Evolutionary conservation across 1,139 yeast genomes (phyloP), one percentile per base, ranked within the genome.

Genomic region (Arxiozyma telluris): DNA sequence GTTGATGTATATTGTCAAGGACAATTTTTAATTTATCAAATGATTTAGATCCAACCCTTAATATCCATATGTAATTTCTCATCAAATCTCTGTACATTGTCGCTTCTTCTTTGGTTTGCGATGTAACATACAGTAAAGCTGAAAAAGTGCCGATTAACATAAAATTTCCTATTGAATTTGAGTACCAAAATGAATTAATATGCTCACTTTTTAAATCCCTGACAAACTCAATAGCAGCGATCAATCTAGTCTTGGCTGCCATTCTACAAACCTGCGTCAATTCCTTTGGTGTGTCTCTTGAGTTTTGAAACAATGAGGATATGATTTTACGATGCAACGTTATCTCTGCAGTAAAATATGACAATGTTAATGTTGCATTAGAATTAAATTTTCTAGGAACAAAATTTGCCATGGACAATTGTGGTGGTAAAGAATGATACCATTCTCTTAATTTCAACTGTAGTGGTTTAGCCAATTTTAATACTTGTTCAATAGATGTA

Each of bases 111-210:
- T 76, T 69, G 3, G 78, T 68, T 12, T 76, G 71, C 4, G 90
- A 73, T 0, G 91, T 83, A 39, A 82, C 81, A 63, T 77, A 87
- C 54, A 90, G 71, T 11, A 90, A 73, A 0, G 94, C 84, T 0
- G 96, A 95, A 76, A 90, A 90, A 0, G 93, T 81, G 2, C 96
- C 96, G 53, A 89, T 87, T 49, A 87, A 71, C 3, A 95, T 83
- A 59, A 90, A 81, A 64, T 86, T 87, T 12, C 87, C 78, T 0
- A 91, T 77, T 0, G 96, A 79, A 4, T 90, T 82, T 1, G 90
- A 80, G 68, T 87, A 93, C 96, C 96, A 90, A 69, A 88, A 89
- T 11, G 94, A 81, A 64, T 83, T 90, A 52, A 87, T 79, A 64
- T 89, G 96, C 60, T 88, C 96, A 2, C 86, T 85, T 60, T 83